These are phyloP conservation scores for Candida insectorum DNA, from an alignment of 805 yeast genomes.

Conservation along the genomic window DNA sequence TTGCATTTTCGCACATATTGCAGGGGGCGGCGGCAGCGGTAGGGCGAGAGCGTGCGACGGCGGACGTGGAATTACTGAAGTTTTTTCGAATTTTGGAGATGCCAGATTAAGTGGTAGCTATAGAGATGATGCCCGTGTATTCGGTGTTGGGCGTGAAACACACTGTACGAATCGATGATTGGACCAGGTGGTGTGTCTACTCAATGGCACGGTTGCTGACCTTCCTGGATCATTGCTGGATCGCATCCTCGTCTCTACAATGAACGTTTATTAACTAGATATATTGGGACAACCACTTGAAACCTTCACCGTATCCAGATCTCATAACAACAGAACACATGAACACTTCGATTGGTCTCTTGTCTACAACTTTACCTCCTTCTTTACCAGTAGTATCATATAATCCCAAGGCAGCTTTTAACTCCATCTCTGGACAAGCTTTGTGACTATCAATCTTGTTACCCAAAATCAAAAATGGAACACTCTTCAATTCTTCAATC, in stretches of 20 bases:
- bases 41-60: neutral
- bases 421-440: conserved; percentile 93
- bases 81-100: too few relatives aligned
- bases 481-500: conserved; percentile 84
- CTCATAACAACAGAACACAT: conserved; percentile 99
- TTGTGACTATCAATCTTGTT: conserved; percentile 93
- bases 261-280: conserved; percentile 43
- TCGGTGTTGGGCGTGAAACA: too few relatives aligned
- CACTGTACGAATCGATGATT: too few relatives aligned
- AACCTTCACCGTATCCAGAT: conserved; percentile 97
- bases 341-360: conserved; percentile 91
- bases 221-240: neutral
- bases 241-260: too few relatives aligned
- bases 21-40: neutral
- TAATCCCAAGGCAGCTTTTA: conserved; percentile 85
- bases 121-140: too few relatives aligned
- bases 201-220: neutral
- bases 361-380: conserved; percentile 59
- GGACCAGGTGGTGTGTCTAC: neutral
- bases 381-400: conserved; percentile 82
- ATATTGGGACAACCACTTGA: conserved; percentile 97
- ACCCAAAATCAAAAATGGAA: conserved; percentile 92
- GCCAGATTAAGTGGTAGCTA: too few relatives aligned
- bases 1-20: too few relatives aligned
- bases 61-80: neutral